Evolutionary conservation across 164 flowering plant species (phyloP).

Genomic region (Magnolia officinalis): DNA sequence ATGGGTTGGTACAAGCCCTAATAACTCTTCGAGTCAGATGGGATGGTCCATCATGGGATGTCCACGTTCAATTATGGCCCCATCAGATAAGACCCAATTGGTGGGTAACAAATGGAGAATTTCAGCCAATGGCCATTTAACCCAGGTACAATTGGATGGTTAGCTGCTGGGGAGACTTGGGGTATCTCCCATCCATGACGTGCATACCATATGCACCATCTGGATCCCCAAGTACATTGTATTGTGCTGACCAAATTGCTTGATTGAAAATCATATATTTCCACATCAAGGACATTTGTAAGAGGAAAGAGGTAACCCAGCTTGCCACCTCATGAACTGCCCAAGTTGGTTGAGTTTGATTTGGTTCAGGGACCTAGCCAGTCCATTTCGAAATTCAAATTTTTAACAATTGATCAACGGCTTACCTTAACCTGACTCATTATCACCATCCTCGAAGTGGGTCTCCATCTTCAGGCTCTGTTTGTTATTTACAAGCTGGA

Average conservation of each 20-base stretch:
- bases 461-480: slow-evolving; percentile 41
- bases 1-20: too few relatives aligned
- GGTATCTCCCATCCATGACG: background rate
- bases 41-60: background rate
- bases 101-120: background rate
- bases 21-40: background rate
- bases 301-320: background rate
- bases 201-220: too few relatives aligned
- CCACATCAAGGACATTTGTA: background rate
- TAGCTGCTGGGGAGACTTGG: background rate
- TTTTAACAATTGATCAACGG: too few relatives aligned
- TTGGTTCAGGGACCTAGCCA: too few relatives aligned
- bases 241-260: background rate
- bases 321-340: background rate
- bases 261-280: background rate
- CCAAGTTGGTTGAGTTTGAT: background rate
- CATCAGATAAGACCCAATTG: background rate
- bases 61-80: too few relatives aligned
- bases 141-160: background rate
- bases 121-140: too few relatives aligned
- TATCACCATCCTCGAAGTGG: slow-evolving; percentile 33
- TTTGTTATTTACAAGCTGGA: slow-evolving; percentile 49
- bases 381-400: too few relatives aligned
- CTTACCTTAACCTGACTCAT: slow-evolving; percentile 46
- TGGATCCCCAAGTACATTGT: background rate